Evolutionary conservation across 306 rosid species (phyloP), one percentile per base, ranked within the genome.

Genomic region (Glycine tomentella): DNA sequence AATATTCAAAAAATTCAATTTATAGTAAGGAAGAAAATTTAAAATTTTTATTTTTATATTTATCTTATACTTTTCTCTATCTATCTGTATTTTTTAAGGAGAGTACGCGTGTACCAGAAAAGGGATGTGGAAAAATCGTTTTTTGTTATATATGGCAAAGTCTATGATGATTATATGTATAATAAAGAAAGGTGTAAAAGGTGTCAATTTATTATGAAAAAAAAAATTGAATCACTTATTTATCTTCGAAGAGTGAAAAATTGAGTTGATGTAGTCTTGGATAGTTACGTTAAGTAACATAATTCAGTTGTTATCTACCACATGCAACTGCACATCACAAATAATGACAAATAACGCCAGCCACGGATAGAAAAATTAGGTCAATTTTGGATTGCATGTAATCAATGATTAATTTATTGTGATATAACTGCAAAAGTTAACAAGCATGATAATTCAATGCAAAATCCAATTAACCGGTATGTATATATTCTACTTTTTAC

Each of bases 391-490:
- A 67, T 67, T 34, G 45, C 46, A 33, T 34, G 51, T 15, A 45
- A 65, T 42, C 31, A 81, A 52, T 59, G 65, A 63, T 46, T 48
- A 61, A 72, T 40, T n/a, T 74, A 56, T 51, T 66, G 76, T 66
- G 70, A 66, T n/a, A 67, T 14, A 16, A 40, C 51, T 76, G 63
- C 11, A 49, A 75, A 74, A 67, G 76, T 45, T 55, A 74, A 55
- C n/a, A 67, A 64, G 42, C 61, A 12, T 81, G 74, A 36, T 45
- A 25, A 68, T 79, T 74, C 57, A 81, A 65, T 51, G 75, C 55
- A 17, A 38, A 73, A 62, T 63, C 53, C 58, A 80, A 72, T 72
- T 51, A 72, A 51, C 48, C 14, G 11, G 38, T 51, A 64, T 14
- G 34, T 9, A 40, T 13, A 40, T 50, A 31, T 1, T 73, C 25